Evolutionary conservation across 306 rosid species (phyloP).

Genomic region (Dicorynia guianensis): DNA sequence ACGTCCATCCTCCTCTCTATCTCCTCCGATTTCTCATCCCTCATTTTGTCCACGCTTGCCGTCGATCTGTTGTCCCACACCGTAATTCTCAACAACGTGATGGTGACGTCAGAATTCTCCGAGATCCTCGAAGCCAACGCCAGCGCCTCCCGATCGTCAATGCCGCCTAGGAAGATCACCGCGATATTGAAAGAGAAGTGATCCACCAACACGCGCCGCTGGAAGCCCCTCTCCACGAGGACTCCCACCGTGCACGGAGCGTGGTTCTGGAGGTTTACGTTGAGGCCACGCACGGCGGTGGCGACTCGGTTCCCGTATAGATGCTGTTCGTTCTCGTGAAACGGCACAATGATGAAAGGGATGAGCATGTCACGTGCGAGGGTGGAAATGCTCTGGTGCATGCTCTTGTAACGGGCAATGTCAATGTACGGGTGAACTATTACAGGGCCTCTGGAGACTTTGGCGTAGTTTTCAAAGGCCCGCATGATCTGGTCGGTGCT

Average conservation of each 20-base stretch:
- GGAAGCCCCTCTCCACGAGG: slow-evolving; percentile 44
- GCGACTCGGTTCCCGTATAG: background rate
- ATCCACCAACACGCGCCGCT: background rate
- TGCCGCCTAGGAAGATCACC: too few species aligned
- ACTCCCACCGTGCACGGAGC: slow-evolving; percentile 50
- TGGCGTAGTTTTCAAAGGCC: background rate
- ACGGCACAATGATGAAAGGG: too few species aligned
- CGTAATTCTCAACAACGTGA: too few species aligned
- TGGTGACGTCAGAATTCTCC: too few species aligned
- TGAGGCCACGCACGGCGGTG: slow-evolving; percentile 27
- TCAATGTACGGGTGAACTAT: background rate
- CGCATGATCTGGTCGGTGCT: background rate
- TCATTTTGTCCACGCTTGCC: too few species aligned
- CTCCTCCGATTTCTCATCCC: background rate
- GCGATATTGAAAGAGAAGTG: too few species aligned
- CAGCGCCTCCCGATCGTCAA: too few species aligned
- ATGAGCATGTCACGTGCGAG: background rate
- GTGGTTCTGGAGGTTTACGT: slow-evolving; percentile 3
- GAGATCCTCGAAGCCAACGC: too few species aligned
- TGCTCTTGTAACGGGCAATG: background rate
- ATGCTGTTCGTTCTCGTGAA: too few species aligned
- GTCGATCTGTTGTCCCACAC: too few species aligned
- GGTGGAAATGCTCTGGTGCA: background rate
- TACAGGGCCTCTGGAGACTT: background rate
- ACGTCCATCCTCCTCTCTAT: background rate